A percentile compares a stretch with the other conserved stretches of the same genome.
These are phyloP conservation scores for Bimuria novae-zelandiae DNA, from an alignment of 2,329 filamentous ascomycete genomes.

Conservation along the genomic window DNA sequence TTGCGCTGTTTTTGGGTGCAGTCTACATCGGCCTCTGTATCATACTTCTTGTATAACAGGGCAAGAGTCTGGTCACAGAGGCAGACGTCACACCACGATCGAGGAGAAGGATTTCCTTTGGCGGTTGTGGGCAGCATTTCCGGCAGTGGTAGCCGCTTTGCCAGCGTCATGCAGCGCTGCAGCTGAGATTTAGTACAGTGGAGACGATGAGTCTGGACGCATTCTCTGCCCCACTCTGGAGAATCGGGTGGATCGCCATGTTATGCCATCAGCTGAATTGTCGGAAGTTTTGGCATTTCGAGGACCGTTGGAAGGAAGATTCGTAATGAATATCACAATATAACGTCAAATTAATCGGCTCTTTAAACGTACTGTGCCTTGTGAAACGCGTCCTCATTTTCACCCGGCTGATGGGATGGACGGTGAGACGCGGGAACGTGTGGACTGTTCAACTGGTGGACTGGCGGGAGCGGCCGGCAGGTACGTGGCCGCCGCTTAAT, in stretches of 20 bases:
- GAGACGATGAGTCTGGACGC: slow-evolving; percentile 3
- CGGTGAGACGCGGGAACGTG: slow-evolving; percentile 11
- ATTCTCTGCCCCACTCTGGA: slow-evolving; percentile 4
- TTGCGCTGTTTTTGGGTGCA: too few species aligned
- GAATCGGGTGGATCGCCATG: slow-evolving; percentile 3
- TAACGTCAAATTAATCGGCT: neutral
- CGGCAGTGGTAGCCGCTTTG: slow-evolving; percentile 4
- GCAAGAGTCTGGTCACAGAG: too few species aligned
- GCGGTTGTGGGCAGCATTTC: neutral
- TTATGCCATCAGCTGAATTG: slow-evolving; percentile 1
- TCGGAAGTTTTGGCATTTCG: neutral
- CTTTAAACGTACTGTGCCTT: neutral
- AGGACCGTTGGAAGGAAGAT: neutral
- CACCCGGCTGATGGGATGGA: slow-evolving; percentile 1
- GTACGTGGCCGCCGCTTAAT: slow-evolving; percentile 37
- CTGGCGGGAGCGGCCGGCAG: slow-evolving; percentile 10
- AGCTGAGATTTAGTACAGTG: slow-evolving; percentile 3
- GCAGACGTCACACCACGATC: too few species aligned
- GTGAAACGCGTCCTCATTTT: neutral
- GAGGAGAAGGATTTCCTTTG: too few species aligned
- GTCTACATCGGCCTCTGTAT: too few species aligned
- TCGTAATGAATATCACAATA: neutral
- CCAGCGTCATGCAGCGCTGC: slow-evolving; percentile 4
- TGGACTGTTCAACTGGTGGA: slow-evolving; percentile 5
- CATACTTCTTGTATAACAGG: too few species aligned